Conservation (phyloP, 1,284 basidiomycete species). For the Grifola frondosa region DNA sequence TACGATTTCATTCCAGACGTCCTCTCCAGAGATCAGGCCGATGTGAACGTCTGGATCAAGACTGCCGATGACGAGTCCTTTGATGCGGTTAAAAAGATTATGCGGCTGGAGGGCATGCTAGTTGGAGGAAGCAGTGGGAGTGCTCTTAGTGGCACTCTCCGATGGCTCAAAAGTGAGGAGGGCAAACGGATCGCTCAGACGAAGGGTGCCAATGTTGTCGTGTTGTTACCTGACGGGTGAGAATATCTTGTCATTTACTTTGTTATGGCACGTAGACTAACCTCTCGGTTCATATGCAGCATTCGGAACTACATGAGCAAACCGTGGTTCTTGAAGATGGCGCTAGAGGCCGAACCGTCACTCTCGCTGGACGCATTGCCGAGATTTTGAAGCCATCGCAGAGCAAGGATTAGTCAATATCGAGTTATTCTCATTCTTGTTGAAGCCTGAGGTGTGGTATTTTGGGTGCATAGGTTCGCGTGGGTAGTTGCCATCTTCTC, state of each 20-base stretch:
- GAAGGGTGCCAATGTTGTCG: slow-evolving; percentile 82
- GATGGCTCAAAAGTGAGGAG: slow-evolving; percentile 72
- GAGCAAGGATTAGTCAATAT: no score
- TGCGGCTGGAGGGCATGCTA: slow-evolving; percentile 85
- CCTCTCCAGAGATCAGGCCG: slow-evolving; percentile 52
- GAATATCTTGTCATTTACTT: slow-evolving; percentile 24
- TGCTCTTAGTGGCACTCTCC: slow-evolving; percentile 74
- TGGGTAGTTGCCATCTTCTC: no score
- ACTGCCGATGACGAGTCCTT: slow-evolving; percentile 83
- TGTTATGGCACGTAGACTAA: not conserved
- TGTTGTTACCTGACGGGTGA: slow-evolving; percentile 88
- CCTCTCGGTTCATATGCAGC: slow-evolving; percentile 40
- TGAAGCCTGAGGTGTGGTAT: no score
- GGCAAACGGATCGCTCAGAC: slow-evolving; percentile 71
- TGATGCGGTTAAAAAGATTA: slow-evolving; percentile 72
- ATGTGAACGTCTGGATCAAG: slow-evolving; percentile 84
- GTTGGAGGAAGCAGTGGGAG: slow-evolving; percentile 93
- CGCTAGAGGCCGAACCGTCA: slow-evolving; percentile 54
- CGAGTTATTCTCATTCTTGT: no score
- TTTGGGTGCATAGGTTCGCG: no score
- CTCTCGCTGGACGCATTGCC: slow-evolving; percentile 49
- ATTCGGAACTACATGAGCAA: slow-evolving; percentile 98
- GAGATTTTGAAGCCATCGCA: slow-evolving; percentile 34
- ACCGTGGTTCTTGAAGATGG: slow-evolving; percentile 76
- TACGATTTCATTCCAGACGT: slow-evolving; percentile 92